These are phyloP conservation scores for Austroboletus olivaceoglutinosus DNA, from an alignment of 1,284 basidiomycete species.

Conservation along the genomic window DNA sequence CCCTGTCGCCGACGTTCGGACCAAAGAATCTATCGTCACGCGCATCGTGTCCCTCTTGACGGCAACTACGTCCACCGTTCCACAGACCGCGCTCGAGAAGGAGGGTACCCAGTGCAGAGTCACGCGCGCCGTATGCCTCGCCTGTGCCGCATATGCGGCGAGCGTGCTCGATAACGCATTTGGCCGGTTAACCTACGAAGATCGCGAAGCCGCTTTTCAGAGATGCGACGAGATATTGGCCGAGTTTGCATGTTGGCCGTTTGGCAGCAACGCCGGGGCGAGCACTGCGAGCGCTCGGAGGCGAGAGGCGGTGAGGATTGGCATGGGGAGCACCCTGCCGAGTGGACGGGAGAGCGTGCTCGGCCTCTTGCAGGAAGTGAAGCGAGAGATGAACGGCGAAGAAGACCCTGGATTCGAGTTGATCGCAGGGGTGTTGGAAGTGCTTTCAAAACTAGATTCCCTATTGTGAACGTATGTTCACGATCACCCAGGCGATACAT, in stretches of 20 bases:
- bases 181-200: constrained; percentile 82
- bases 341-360: constrained; percentile 69
- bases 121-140: constrained; percentile 79
- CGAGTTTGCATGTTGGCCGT: constrained; percentile 90
- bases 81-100: constrained; percentile 67
- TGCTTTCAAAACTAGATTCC: constrained; percentile 85
- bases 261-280: constrained; percentile 51
- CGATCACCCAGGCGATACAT: neutral
- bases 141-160: constrained; percentile 87
- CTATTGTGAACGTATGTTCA: constrained; percentile 46
- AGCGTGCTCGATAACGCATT: constrained; percentile 95
- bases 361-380: constrained; percentile 77
- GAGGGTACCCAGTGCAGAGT: constrained; percentile 79
- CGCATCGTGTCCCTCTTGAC: constrained; percentile 80
- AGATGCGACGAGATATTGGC: constrained; percentile 89
- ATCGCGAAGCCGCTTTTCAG: constrained; percentile 86
- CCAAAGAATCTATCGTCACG: constrained; percentile 80
- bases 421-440: constrained; percentile 86
- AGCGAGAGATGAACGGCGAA: constrained; percentile 66
- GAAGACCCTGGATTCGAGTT: constrained; percentile 87
- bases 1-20: constrained; percentile 87
- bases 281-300: constrained; percentile 35
- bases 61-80: constrained; percentile 79
- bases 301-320: constrained; percentile 49
- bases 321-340: constrained; percentile 50